Evolutionary conservation across 2,329 filamentous ascomycete species (phyloP), one percentile per base, ranked within the genome.

Genomic region (Pseudocercospora musae): DNA sequence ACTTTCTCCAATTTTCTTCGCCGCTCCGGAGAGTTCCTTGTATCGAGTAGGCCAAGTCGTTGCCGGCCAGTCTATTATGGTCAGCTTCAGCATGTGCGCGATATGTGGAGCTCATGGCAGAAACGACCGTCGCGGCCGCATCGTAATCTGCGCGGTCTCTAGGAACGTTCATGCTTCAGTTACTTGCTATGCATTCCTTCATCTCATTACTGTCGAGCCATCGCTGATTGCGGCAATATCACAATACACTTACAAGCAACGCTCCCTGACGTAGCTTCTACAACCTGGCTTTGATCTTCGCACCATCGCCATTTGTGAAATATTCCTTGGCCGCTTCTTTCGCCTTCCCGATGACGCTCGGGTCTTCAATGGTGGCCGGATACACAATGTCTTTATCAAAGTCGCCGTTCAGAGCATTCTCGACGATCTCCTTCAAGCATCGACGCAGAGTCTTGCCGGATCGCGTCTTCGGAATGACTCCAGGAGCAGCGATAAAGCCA

Each of bases 401-500:
- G 25, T 93, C 85, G 0, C 85, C 90, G 63, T 88, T 84, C 4
- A 88, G 86, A 0, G 86, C 92, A 72, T 96, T 91, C 79, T 97
- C 93, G 15, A 96, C 78, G 68, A 97, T 78, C 78, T 96, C 91
- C 31, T 91, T 83, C 74, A 97, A 78, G 31, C 96, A 91, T 23
- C 93, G 82, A 3, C 93, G 82, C 62, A 97, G 77, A 4, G 92
- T 96, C 83, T 97, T 98, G 27, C 94, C 94, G n/a, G 89, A 92
- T 27, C 93, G 80, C 15, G 94, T 97, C 80, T 93, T 93, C 5
- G 94, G 93, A 57, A 97, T 96, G 83, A 96, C 93, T 15, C 88
- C 88, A 68, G 87, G 87, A 42, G 91, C 91, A 67, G 92, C 90
- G 57, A 96, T 89, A 71, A 96, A 89, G 1, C 93, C 93, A 8